Conservation (phyloP, 1,284 basidiomycete genomes). For the Cryptococcus amylolentus region DNA sequence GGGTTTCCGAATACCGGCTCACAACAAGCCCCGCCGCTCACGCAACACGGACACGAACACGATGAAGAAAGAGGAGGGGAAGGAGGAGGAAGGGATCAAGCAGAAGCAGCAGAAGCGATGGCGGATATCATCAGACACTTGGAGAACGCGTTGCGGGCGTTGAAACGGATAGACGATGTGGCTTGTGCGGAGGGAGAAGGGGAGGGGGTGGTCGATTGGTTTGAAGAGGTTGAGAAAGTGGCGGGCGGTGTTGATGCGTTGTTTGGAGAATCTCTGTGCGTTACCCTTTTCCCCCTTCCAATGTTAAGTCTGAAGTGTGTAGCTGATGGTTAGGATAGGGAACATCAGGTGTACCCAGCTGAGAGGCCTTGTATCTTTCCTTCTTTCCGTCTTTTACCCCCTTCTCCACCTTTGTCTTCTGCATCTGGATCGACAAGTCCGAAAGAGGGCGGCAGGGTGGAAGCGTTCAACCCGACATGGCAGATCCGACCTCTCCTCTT, state of each 20-base stretch:
- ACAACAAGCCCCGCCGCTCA: background rate
- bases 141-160: slow-evolving; percentile 19
- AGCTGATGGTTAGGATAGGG: background rate
- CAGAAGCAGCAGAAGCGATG: slow-evolving; percentile 1
- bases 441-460: no score
- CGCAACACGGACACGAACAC: no score
- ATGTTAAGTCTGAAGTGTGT: background rate
- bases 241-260: slow-evolving; percentile 8
- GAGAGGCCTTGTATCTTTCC: slow-evolving; percentile 13
- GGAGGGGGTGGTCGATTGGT: slow-evolving; percentile 22
- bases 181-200: slow-evolving; percentile 11
- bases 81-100: background rate
- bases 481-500: slow-evolving; percentile 17
- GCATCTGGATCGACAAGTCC: background rate
- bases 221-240: slow-evolving; percentile 34
- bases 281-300: background rate
- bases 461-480: slow-evolving; percentile 10
- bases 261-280: background rate
- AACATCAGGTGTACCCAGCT: slow-evolving; percentile 3
- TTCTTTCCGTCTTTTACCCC: slow-evolving; percentile 15
- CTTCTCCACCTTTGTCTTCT: background rate
- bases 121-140: background rate
- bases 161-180: slow-evolving; percentile 37
- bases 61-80: background rate
- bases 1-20: background rate